Evolutionary conservation across 148 eudicot species (phyloP).

Genomic region (Silene uniflora): DNA sequence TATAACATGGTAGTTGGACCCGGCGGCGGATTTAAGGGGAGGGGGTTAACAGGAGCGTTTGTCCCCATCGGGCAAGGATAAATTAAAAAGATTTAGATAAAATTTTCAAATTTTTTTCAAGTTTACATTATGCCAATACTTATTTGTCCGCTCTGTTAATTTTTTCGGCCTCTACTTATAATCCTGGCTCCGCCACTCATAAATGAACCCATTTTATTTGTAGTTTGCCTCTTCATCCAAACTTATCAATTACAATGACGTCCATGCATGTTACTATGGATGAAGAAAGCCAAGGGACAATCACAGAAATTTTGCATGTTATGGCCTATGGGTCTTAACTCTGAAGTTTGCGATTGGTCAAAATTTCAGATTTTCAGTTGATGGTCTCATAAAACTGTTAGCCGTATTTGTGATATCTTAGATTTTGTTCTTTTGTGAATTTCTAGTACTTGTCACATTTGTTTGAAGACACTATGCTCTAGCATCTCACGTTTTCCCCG

Average conservation of each 20-base stretch:
- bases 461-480: neutral
- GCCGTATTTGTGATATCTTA: slow-evolving; percentile 6
- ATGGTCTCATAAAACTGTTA: neutral
- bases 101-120: too few species aligned
- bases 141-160: too few species aligned
- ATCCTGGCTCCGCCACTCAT: too few species aligned
- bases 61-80: too few species aligned
- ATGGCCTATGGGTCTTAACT: neutral
- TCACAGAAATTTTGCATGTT: neutral
- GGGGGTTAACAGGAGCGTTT: too few species aligned
- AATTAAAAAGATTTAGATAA: too few species aligned
- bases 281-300: neutral
- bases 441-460: neutral
- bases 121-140: too few species aligned
- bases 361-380: neutral
- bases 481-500: neutral
- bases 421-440: slow-evolving; percentile 12
- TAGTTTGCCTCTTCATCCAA: slow-evolving; percentile 15
- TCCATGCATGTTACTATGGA: slow-evolving; percentile 11
- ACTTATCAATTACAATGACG: neutral
- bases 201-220: too few species aligned
- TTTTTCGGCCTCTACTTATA: too few species aligned
- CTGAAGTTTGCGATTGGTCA: neutral
- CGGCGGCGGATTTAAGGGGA: too few species aligned
- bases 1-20: slow-evolving; percentile 20